Base-by-base conservation (phyloP, 192 early-diverging fungal species). In the Backusella circina region DNA sequence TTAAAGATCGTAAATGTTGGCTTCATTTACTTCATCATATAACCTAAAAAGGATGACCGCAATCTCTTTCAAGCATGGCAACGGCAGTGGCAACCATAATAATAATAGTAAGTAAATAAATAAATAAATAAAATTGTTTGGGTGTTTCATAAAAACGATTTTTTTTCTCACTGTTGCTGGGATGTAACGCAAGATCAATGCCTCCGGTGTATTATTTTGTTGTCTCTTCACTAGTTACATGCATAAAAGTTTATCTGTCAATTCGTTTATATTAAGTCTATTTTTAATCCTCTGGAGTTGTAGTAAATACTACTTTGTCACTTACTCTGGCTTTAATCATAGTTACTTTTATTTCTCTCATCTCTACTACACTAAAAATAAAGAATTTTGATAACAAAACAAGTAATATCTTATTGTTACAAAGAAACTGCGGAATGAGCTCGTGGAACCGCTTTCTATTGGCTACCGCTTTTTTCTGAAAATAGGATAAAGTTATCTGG, bases 201-300 rank as follows among this genome's bases (percentile, higher is more conserved):
- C 9, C 21, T 61, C 54, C 21, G 12, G 4, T 61, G 0, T 61
- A 28, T 61, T 61, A 61, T 28, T 61, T 28, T 61, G 54, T 61
- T 61, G 54, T 61, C 54, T 28, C 54, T 26, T 61, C 21, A 23
- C 23, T 4, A 28, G 26, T 2, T 61, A 3, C 23, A 26, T 61
- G 54, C 54, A 61, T 61, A 61, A 28, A 61, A 61, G 10, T 61
- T 61, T 61, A 61, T 28, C 54, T 61, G 54, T 61, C 54, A 61
- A 26, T n/a, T 9, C 21, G 8, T 51, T 51, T 21, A 4, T 4
- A 61, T 3, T 61, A 12, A 3, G 3, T 61, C 54, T 28, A 61
- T 28, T 61, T 61, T 61, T 61, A 61, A 61, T 61, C 8, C 15
- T 8, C 10, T 15, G 15, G 9, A 12, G 41, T 18, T n/a, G 16